phyloP scores from a whole-genome alignment of 1,139 yeast species.

The Sugiyamaella xylanicola region DNA sequence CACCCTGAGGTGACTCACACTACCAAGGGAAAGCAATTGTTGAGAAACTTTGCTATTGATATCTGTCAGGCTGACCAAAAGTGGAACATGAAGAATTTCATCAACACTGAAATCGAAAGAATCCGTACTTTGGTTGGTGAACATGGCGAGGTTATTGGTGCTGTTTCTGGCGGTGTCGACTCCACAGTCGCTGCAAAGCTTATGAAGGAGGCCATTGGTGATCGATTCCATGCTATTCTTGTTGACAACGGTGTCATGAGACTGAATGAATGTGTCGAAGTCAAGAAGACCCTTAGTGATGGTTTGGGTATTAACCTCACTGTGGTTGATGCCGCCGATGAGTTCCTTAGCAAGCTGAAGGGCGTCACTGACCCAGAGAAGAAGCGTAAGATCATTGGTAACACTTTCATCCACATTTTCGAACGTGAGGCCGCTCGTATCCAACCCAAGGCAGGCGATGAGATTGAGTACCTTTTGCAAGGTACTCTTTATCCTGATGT shows the following conservation, averaged over 20 bases:
- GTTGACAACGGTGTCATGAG: constrained; percentile 99
- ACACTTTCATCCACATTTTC: constrained; percentile 94
- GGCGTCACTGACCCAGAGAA: constrained; percentile 98
- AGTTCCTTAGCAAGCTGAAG: constrained; percentile 79
- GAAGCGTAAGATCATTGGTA: constrained; percentile 98
- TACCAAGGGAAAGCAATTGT: constrained; percentile 79
- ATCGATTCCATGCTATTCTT: constrained; percentile 95
- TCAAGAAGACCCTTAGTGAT: constrained; percentile 83
- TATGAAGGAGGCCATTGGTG: constrained; percentile 98
- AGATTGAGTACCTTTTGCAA: constrained; percentile 89
- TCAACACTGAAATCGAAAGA: constrained; percentile 93
- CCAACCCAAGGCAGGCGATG: constrained; percentile 85
- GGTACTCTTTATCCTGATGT: constrained; percentile 99
- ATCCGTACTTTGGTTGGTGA: constrained; percentile 92
- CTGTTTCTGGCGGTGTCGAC: constrained; percentile 99
- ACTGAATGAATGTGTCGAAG: constrained; percentile 85
- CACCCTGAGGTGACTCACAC: constrained; percentile 99
- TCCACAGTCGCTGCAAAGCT: constrained; percentile 98
- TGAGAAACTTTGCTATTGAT: constrained; percentile 88
- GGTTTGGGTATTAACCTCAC: constrained; percentile 94
- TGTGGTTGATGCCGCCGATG: constrained; percentile 91
- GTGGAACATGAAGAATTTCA: constrained; percentile 98
- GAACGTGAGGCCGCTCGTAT: constrained; percentile 95
- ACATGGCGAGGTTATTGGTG: constrained; percentile 98
- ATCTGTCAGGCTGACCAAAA: constrained; percentile 84